phyloP scores from a whole-genome alignment of 164 flowering plant genomes.

The Berberis thunbergii region DNA sequence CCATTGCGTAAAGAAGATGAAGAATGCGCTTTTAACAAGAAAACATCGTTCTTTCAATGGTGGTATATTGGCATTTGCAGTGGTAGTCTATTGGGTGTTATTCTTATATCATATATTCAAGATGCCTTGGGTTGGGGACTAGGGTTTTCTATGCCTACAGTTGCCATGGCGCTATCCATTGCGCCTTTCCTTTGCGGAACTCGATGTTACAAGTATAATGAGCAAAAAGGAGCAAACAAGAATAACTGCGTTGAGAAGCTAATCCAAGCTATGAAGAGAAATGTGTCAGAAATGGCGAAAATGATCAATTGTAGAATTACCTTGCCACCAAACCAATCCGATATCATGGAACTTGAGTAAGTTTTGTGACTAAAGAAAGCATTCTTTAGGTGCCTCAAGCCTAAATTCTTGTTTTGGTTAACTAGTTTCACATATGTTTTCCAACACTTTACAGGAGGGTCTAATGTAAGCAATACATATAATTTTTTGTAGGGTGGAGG shows the following conservation, averaged over 20 bases:
- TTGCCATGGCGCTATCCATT: conserved; percentile 52
- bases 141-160: conserved; percentile 83
- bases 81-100: conserved; percentile 84
- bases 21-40: conserved; percentile 17
- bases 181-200: conserved; percentile 49
- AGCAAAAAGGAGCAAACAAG: conserved; percentile 8
- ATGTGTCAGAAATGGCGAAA: conserved; percentile 20
- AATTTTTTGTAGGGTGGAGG: conserved; percentile 45
- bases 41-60: conserved; percentile 75
- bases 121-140: conserved; percentile 86
- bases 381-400: no score
- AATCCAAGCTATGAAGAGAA: conserved; percentile 26
- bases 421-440: no score
- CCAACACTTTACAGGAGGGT: not conserved
- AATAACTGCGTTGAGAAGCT: conserved; percentile 12
- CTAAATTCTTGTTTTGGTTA: no score
- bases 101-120: conserved; percentile 77
- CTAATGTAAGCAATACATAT: not conserved
- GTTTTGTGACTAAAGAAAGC: conserved; percentile 8
- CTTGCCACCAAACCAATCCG: conserved; percentile 12
- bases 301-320: conserved; percentile 10
- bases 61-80: conserved; percentile 86
- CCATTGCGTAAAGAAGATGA: conserved; percentile 22
- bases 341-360: conserved; percentile 59
- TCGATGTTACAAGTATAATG: conserved; percentile 31